Base-by-base conservation (phyloP, 495 filamentous ascomycete genomes). In the Penicillium soppii region DNA sequence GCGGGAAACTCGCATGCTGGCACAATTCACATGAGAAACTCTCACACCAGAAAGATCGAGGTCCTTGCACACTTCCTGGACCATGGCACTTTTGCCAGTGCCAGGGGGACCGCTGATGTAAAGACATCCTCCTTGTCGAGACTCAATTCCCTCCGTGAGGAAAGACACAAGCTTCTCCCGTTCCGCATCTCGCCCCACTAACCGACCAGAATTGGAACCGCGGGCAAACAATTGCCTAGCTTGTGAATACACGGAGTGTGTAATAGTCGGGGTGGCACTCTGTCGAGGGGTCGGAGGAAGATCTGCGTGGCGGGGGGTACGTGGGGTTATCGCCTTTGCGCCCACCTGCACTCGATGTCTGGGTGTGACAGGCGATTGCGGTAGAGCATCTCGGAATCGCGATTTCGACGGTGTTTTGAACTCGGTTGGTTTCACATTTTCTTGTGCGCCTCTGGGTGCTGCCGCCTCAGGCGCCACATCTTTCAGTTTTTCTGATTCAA, bases 91-190 rank as follows among this genome's bases (percentile, higher is more conserved):
- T 70, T 99, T 99, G 6, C 94, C 94, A 4, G 95, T 97, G 1
- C 94, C 94, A 2, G 94, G 94, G 23, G 94, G 94, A 0, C 94
- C 94, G 57, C 91, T 96, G 56, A 99, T 84, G 63, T 99, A 99
- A 30, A 96, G 77, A 63, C 91, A 96, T n/a, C 91, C 90, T 41
- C 88, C 86, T 16, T 79, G 78, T 8, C 74, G 74, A 13, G 79
- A 65, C 9, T 77, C 69, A 8, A 86, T 69, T 52, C 86, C 82
- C 32, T 81, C 75, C 29, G 79, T 69, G 33, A 99, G 75, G 55
- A 97, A 97, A 0, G 57, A 57, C 4, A 72, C 66, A 19, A 99
- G 71, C 45, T 92, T 83, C 16, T 79, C 70, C 43, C 86, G 81
- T 62, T 99, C 94, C 0, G 81, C 69, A 27, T 96, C 90, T 30